Base-by-base conservation (phyloP, 1,139 yeast genomes). In the Hyphopichia khmerensis region DNA sequence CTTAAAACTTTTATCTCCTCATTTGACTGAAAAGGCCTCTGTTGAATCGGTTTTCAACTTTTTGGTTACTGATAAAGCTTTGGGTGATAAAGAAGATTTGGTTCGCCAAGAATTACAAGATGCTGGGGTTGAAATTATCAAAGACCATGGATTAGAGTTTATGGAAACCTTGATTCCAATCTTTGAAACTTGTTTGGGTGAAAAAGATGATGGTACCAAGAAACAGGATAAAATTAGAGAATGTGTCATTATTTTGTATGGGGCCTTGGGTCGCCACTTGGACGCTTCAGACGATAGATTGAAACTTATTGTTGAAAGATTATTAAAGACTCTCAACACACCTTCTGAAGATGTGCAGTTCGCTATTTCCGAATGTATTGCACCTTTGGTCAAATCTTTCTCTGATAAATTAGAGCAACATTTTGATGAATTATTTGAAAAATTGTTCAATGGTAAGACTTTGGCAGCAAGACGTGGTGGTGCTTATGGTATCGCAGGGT, bases 401-500 rank as follows among this genome's bases (percentile, higher is more conserved):
- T 76, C 69, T 29, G 58, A 69, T 2, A 67, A 71, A 27, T 72
- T 84, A 31, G 73, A 74, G 33, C 62, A 65, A 0, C 80, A 85
- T 50, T 65, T 89, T 46, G 85, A 83, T 37, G 51, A 57, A 4
- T 67, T 90, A 41, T 76, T 87, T 55, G 76, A 71, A 3, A 80
- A 77, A 50, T 69, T 91, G 30, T 82, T 85, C 53, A 67, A 67
- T 23, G 70, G 71, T 4, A 74, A 76, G 8, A 67, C 72, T 17
- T 64, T 72, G 2, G 62, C 75, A 38, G 80, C 84, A 0, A 80
- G 96, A 60, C 79, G 93, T 52, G 99, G 99, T 57, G 95, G 96
- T 1, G 98, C 99, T 1, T 90, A 87, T 65, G 99, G 98, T 64
- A 77, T 93, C 52, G 87, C 98, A 9, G 99, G 99, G 48, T 67